Conservation (phyloP, 805 yeast species). For the Pichia kluyveri region DNA sequence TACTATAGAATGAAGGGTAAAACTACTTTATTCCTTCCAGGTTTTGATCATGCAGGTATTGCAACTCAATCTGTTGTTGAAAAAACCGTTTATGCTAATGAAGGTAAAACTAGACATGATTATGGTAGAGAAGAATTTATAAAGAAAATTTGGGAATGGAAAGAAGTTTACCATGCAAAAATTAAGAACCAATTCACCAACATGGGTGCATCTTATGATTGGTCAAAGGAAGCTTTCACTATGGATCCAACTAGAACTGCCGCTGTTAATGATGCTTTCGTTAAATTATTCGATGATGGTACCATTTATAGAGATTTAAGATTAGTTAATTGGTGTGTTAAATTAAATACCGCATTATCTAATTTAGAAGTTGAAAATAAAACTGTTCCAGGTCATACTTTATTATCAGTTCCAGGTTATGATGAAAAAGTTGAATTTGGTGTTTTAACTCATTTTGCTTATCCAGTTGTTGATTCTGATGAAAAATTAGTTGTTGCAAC, state of each 20-base stretch:
- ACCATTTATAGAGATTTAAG: constrained; percentile 89
- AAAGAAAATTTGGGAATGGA: constrained; percentile 96
- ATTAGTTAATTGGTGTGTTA: constrained; percentile 93
- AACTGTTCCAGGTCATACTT: constrained; percentile 74
- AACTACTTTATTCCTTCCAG: constrained; percentile 87
- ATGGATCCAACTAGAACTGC: constrained; percentile 67
- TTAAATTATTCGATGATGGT: constrained; percentile 87
- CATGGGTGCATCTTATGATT: constrained; percentile 95
- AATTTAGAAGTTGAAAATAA: constrained; percentile 95
- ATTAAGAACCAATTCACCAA: constrained; percentile 78
- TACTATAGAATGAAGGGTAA: constrained; percentile 96
- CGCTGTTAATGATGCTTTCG: constrained; percentile 88
- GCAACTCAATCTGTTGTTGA: constrained; percentile 98
- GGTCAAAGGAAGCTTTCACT: constrained; percentile 93
- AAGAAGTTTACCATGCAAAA: constrained; percentile 80
- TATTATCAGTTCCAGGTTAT: constrained; percentile 81
- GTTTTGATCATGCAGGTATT: constrained; percentile 98
- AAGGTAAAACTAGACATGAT: constrained; percentile 88
- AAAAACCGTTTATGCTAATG: constrained; percentile 85
- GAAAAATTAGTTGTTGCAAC: constrained; percentile 91
- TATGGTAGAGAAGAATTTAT: constrained; percentile 86
- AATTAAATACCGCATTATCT: constrained; percentile 89
- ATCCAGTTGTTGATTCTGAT: constrained; percentile 75
- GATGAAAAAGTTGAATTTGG: constrained; percentile 91
- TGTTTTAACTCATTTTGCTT: constrained; percentile 91